These are phyloP conservation scores for Botrytis sinoallii DNA, from an alignment of 2,329 filamentous ascomycete genomes.

Conservation along the genomic window DNA sequence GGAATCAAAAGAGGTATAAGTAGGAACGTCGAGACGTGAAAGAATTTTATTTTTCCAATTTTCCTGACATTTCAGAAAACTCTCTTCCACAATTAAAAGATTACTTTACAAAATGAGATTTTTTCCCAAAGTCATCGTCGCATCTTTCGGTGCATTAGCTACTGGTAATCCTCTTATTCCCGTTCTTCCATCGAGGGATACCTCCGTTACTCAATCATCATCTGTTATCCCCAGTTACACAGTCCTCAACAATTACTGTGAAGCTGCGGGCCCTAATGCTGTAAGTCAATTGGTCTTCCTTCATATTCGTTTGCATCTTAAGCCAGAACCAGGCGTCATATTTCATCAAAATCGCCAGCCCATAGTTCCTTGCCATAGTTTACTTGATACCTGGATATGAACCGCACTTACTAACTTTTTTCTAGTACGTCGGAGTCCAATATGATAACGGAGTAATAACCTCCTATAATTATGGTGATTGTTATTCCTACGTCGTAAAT, in stretches of 20 bases:
- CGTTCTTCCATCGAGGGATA: not conserved
- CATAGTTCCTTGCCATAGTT: not conserved
- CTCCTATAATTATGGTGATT: not conserved
- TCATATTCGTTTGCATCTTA: not conserved
- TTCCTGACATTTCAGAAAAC: not conserved
- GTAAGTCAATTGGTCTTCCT: not conserved
- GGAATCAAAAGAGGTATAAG: not conserved
- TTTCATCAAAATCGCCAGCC: not conserved
- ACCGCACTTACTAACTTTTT: not conserved
- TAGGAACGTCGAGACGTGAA: not conserved
- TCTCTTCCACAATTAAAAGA: not conserved
- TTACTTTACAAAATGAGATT: not conserved
- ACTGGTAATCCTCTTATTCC: not conserved
- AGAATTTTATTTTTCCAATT: not conserved
- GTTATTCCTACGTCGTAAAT: conserved; percentile 1
- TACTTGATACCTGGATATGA: not conserved
- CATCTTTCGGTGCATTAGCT: not conserved
- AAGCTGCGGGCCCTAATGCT: not conserved
- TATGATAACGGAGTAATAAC: not conserved
- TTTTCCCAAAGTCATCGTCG: too few species aligned
- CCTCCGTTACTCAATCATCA: too few species aligned
- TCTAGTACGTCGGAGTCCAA: not conserved
- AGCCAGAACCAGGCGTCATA: fast-evolving
- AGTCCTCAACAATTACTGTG: not conserved
- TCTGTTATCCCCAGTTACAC: not conserved